These are phyloP conservation scores for Ganoderma sinense DNA, from an alignment of 1,284 basidiomycete species.

Conservation along the genomic window DNA sequence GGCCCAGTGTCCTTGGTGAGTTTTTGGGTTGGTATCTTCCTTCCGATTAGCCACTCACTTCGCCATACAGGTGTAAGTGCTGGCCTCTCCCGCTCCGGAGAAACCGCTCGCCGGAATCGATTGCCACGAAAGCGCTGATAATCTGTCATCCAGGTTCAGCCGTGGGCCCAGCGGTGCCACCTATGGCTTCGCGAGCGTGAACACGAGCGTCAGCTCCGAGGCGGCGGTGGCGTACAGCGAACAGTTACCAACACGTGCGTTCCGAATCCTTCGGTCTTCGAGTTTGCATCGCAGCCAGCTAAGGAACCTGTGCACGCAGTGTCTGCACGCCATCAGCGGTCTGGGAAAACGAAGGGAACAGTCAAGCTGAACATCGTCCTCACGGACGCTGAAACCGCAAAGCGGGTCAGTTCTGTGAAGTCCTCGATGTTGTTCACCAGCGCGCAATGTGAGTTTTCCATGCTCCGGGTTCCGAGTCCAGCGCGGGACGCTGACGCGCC, in stretches of 20 bases:
- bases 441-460: too few relatives aligned
- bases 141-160: not conserved
- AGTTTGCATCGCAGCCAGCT: not conserved
- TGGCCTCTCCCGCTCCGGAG: not conserved
- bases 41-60: not conserved
- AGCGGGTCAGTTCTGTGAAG: too few relatives aligned
- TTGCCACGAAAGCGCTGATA: not conserved
- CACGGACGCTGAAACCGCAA: too few relatives aligned
- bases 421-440: too few relatives aligned
- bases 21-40: not conserved
- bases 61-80: not conserved
- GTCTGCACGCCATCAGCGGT: too few relatives aligned
- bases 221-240: not conserved
- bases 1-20: not conserved
- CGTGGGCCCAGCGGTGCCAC: not conserved
- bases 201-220: not conserved
- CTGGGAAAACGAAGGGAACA: too few relatives aligned
- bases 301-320: not conserved
- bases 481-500: too few relatives aligned
- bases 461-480: too few relatives aligned
- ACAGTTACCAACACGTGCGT: not conserved
- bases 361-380: too few relatives aligned
- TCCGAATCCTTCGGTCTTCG: not conserved
- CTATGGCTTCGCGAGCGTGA: not conserved
- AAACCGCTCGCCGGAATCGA: not conserved